Evolutionary conservation across 805 yeast genomes (phyloP).

Genomic region (Sugiyamaella qingdaonensis): DNA sequence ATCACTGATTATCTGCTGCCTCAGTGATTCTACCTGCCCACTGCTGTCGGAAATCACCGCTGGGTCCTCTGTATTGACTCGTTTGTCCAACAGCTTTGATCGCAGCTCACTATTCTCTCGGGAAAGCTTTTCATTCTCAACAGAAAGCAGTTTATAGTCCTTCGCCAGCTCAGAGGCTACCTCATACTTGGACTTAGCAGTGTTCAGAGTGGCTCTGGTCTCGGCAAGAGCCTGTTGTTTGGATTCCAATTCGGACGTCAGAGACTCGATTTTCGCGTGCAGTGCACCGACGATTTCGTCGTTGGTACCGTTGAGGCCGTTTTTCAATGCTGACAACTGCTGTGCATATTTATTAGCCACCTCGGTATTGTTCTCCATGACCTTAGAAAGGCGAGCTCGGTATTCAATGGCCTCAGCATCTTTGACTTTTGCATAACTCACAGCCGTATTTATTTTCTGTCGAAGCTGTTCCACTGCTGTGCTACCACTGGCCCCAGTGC

Average conservation of each 20-base stretch:
- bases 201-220: not conserved
- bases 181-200: constrained; percentile 6
- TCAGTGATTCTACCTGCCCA: not conserved
- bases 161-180: not conserved
- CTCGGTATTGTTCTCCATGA: constrained; percentile 12
- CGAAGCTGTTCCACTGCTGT: not conserved
- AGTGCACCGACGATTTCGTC: not conserved
- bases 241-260: not conserved
- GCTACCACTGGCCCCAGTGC: not conserved
- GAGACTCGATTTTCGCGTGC: not conserved
- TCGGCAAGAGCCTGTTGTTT: not conserved
- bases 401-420: constrained; percentile 14
- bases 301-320: not conserved
- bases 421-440: constrained; percentile 14
- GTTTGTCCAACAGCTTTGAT: not conserved
- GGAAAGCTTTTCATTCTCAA: not conserved
- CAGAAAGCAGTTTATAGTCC: not conserved
- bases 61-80: not conserved
- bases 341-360: constrained; percentile 9
- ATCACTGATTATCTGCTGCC: not conserved
- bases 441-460: constrained; percentile 12
- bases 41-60: not conserved
- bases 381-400: constrained; percentile 11
- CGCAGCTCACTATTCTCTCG: not conserved
- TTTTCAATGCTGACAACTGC: not conserved